Percentiles rank a stretch among this genome's conserved stretches.
phyloP scores from a whole-genome alignment of 2,329 filamentous ascomycete genomes.

The Albophoma yamanashiensis region DNA sequence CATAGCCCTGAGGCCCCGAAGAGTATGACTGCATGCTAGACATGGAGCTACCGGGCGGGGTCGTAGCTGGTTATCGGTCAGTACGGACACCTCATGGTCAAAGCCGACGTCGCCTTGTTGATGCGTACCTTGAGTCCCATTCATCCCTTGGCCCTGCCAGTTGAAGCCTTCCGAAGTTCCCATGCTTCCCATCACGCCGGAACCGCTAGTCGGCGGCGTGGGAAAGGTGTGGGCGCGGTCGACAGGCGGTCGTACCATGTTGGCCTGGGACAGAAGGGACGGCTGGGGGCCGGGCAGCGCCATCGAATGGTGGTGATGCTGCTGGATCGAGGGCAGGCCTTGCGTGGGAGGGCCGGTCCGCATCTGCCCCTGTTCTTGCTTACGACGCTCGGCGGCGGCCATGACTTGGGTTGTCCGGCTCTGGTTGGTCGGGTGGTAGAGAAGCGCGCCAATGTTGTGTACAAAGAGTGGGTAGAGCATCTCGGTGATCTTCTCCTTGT shows the following conservation, averaged over 20 bases:
- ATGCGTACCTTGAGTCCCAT: constrained; percentile 48
- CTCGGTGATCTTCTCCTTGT: constrained; percentile 99
- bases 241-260: constrained; percentile 61
- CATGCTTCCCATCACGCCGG: constrained; percentile 68
- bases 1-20: constrained; percentile 57
- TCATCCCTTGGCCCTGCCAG: constrained; percentile 59
- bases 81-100: constrained; percentile 55
- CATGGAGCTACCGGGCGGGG: constrained; percentile 68
- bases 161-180: constrained; percentile 68
- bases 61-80: constrained; percentile 61
- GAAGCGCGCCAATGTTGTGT: constrained; percentile 85
- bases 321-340: constrained; percentile 57
- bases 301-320: constrained; percentile 47
- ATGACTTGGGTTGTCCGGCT: constrained; percentile 75
- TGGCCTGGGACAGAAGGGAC: constrained; percentile 55
- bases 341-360: constrained; percentile 41
- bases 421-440: constrained; percentile 90
- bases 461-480: constrained; percentile 92
- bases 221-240: constrained; percentile 90
- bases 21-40: constrained; percentile 75
- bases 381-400: constrained; percentile 70
- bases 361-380: constrained; percentile 58
- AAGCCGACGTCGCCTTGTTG: constrained; percentile 22
- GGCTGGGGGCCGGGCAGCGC: constrained; percentile 50
- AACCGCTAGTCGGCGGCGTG: constrained; percentile 87